Conservation (phyloP, 192 early-diverging fungal genomes). For the Linnemannia elongata region DNA sequence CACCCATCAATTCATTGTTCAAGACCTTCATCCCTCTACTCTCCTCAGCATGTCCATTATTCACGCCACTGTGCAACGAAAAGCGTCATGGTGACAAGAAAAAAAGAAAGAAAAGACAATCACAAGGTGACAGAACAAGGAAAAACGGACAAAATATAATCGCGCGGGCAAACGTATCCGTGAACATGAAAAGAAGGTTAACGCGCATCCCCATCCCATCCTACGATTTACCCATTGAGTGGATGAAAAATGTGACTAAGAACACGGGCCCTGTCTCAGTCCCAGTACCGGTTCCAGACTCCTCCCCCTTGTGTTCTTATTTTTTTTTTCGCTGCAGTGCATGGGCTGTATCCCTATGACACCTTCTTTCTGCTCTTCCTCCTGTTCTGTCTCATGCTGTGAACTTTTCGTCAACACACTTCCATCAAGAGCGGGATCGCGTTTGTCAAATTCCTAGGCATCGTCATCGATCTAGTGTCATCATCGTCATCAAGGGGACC, state of each 20-base stretch:
- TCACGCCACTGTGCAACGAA: too few relatives aligned
- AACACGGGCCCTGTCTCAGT: not conserved
- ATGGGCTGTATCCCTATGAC: too few relatives aligned
- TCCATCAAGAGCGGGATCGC: not conserved
- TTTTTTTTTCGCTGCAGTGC: not conserved
- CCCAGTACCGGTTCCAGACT: not conserved
- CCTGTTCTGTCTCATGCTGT: slow-evolving; percentile 5
- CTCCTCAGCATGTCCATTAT: too few relatives aligned
- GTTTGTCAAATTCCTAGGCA: not conserved
- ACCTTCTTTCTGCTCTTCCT: not conserved
- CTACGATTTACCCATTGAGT: not conserved
- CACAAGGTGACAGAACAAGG: not conserved
- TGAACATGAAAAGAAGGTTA: not conserved
- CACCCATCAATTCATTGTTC: too few relatives aligned
- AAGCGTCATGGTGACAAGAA: too few relatives aligned
- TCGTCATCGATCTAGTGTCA: not conserved
- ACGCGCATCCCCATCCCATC: not conserved
- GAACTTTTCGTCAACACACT: not conserved
- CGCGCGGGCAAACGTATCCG: not conserved
- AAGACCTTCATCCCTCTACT: too few relatives aligned
- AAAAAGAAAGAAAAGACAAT: not conserved
- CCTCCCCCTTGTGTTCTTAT: not conserved
- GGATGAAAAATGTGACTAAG: not conserved
- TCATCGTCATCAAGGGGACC: not conserved
- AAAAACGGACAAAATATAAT: not conserved